Base-by-base conservation (phyloP, 1,284 basidiomycete genomes). In the Cutaneotrichosporon cyanovorans region DNA sequence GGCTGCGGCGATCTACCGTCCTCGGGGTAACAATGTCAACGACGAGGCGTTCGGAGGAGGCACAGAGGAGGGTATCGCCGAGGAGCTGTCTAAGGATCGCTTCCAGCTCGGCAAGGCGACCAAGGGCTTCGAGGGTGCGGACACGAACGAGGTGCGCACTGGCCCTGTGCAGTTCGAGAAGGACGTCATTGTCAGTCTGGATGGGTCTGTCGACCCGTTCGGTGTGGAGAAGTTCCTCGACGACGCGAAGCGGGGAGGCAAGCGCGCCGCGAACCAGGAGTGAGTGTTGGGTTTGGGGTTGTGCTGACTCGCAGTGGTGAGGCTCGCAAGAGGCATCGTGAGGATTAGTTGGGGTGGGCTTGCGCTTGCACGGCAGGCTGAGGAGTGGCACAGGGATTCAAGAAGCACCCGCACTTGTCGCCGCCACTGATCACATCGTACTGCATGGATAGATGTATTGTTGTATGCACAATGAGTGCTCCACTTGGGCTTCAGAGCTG, bases 111-210 rank as follows among this genome's bases (percentile, higher is more conserved):
- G 91, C n/a, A 81, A 81, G 50, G 82, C 87, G 10, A 71, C 69
- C 31, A 77, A 78, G 46, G 90, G 89, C 11, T 98, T 98, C 63
- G 87, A 92, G 66, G 70, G 70, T 42, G 66, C 68, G n/a, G 65
- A 66, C 25, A 82, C 85, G 4, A 76, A 76, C 43, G 84, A 87
- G 32, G 76, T 85, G 30, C 75, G 84, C 51, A 84, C 88, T 57
- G 89, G 95, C 0, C 95, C 95, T n/a, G 95, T 99, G 25, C 90
- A 96, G 67, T 99, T 99, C 64, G 95, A 98, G 75, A 96, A 96
- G 76, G 95, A 98, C 63, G 82, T 84, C 1, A 79, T 71, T 19
- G 48, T 72, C 37, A 50, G 55, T 10, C 53, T 69, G 39, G 66
- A 67, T 49, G 64, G 63, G 2, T 48, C 51, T 5, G 48, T 81